Evolutionary conservation across 441 rosid species (phyloP).

Genomic region (Erodium moschatum): DNA sequence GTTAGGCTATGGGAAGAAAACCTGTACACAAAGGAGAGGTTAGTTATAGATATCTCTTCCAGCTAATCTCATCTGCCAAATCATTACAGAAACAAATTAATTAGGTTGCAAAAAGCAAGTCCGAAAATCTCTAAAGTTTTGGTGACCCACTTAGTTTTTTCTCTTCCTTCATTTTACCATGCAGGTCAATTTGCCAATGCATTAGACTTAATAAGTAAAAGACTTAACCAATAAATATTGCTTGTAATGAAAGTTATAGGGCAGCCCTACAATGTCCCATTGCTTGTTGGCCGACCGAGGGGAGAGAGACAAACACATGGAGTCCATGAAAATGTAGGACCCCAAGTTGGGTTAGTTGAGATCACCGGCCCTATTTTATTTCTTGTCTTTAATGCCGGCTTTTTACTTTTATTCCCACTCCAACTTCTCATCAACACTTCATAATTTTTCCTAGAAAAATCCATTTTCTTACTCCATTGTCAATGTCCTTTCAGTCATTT

Average conservation of each 20-base stretch:
- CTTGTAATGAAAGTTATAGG: not conserved
- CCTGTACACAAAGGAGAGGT: not conserved
- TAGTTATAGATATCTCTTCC: not conserved
- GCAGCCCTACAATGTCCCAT: conserved; percentile 28
- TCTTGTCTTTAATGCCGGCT: conserved; percentile 25
- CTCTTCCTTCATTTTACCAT: no score
- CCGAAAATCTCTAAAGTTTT: not conserved
- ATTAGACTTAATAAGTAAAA: no score
- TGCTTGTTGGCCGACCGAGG: conserved; percentile 51
- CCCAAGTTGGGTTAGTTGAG: conserved; percentile 24
- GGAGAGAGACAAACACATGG: conserved; percentile 27
- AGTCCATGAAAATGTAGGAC: conserved; percentile 14
- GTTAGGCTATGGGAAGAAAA: not conserved
- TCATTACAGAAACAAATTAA: not conserved
- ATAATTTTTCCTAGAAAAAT: not conserved
- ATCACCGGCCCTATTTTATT: conserved; percentile 16
- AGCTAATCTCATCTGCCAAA: not conserved
- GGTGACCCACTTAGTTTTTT: not conserved
- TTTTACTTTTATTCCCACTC: not conserved
- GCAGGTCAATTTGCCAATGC: no score
- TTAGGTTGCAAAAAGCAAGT: not conserved
- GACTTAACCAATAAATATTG: not conserved
- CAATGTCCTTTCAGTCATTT: conserved; percentile 16
- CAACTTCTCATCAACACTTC: not conserved
- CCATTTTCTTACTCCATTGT: not conserved